Conservation (phyloP, 1,139 yeast species). For the Kodamaea sp. region DNA sequence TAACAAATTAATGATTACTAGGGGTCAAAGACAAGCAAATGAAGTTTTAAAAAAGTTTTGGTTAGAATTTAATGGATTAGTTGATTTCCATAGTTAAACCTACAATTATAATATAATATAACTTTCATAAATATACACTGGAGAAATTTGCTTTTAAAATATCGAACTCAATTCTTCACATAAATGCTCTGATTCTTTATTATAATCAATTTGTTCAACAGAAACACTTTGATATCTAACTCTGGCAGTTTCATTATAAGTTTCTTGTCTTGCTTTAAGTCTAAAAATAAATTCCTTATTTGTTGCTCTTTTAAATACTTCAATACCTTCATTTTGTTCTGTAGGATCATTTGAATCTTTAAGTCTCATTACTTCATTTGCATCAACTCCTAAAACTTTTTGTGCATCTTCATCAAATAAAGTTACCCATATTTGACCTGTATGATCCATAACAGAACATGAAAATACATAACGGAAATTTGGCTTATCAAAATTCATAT, state of each 20-base stretch:
- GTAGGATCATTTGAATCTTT: slow-evolving; percentile 44
- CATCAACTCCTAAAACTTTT: slow-evolving; percentile 62
- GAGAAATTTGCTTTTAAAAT: slow-evolving; percentile 1
- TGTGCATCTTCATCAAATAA: slow-evolving; percentile 83
- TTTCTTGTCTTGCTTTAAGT: slow-evolving; percentile 78
- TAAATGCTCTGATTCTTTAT: slow-evolving; percentile 60
- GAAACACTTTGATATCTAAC: slow-evolving; percentile 69
- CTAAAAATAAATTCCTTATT: slow-evolving; percentile 72
- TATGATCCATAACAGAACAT: slow-evolving; percentile 66
- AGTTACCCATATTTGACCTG: slow-evolving; percentile 85
- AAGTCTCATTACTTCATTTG: slow-evolving; percentile 58
- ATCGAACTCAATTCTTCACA: slow-evolving; percentile 40
- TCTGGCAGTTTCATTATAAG: slow-evolving; percentile 73
- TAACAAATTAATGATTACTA: slow-evolving; percentile 53
- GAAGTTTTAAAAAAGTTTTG: slow-evolving; percentile 61
- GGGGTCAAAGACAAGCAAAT: slow-evolving; percentile 62
- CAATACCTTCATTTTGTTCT: slow-evolving; percentile 47
- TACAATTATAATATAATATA: slow-evolving; percentile 4
- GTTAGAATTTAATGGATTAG: slow-evolving; percentile 51
- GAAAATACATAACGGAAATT: slow-evolving; percentile 75
- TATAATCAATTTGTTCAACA: slow-evolving; percentile 54
- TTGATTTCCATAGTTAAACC: slow-evolving; percentile 31
- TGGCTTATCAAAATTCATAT: slow-evolving; percentile 63
- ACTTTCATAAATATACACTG: background rate
- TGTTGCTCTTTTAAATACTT: slow-evolving; percentile 64